A percentile compares a stretch with the other conserved stretches of the same genome.
Evolutionary conservation across 176 grass and related monocot genomes (phyloP).

Genomic region (Saccharum officinarum): DNA sequence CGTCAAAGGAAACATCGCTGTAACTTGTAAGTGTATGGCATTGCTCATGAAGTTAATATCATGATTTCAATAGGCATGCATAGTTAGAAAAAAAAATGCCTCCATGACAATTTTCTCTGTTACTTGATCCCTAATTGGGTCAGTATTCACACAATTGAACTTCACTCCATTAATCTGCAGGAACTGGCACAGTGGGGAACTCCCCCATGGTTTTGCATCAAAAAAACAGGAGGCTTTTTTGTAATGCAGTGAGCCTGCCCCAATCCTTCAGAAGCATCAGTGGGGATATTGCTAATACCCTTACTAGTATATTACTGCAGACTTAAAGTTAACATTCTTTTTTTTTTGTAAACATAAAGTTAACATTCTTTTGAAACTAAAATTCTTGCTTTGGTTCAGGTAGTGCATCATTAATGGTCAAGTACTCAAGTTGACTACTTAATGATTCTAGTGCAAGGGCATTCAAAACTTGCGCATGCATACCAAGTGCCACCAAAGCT

Average conservation of each 20-base stretch:
- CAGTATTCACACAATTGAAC: neutral
- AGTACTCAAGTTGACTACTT: neutral
- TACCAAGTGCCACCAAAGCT: neutral
- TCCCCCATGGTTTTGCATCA: neutral
- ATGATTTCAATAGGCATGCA: neutral
- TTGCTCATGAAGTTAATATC: neutral
- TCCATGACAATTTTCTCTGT: neutral
- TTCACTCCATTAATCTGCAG: neutral
- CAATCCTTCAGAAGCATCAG: neutral
- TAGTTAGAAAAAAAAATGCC: neutral
- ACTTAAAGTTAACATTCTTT: neutral
- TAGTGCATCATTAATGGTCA: neutral
- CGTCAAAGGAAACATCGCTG: neutral
- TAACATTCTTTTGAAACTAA: neutral
- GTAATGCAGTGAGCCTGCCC: neutral
- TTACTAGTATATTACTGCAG: neutral
- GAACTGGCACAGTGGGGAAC: neutral
- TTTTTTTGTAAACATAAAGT: neutral
- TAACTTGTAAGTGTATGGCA: neutral
- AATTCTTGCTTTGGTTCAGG: neutral
- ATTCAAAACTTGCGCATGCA: neutral
- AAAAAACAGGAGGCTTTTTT: neutral
- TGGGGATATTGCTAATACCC: neutral
- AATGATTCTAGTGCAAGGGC: neutral
- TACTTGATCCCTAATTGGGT: neutral